A percentile compares a stretch with the other conserved stretches of the same genome.
phyloP scores from a whole-genome alignment of 106 monocot species.

The Dendrobium officinale region DNA sequence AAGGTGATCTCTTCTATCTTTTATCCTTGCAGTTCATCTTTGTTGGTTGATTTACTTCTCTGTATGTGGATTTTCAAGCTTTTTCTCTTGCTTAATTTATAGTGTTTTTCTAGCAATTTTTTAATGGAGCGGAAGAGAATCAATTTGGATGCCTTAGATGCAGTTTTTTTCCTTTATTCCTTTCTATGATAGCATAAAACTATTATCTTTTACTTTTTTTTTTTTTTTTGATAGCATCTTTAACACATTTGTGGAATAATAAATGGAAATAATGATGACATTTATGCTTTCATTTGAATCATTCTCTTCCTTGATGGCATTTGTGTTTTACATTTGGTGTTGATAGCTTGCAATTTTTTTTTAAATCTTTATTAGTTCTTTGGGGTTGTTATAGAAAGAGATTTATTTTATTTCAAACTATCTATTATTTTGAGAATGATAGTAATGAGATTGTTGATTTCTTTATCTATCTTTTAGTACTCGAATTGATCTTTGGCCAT shows the following conservation, averaged over 20 bases:
- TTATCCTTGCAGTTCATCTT: background rate
- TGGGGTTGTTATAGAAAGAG: background rate
- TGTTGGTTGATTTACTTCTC: background rate
- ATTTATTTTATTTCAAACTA: background rate
- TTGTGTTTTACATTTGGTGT: background rate
- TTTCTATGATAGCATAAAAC: background rate
- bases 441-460: too few species aligned
- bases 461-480: background rate
- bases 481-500: background rate
- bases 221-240: background rate
- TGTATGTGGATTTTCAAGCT: background rate
- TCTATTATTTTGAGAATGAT: background rate
- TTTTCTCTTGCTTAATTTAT: background rate
- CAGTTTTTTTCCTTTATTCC: background rate
- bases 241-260: too few species aligned
- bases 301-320: background rate
- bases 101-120: too few species aligned
- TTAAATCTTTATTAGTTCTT: background rate
- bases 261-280: background rate
- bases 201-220: background rate
- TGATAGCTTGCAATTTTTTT: background rate
- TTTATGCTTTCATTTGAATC: background rate
- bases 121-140: background rate
- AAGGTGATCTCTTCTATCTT: slow-evolving; percentile 28
- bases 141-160: background rate